A percentile compares a stretch with the other conserved stretches of the same genome.
These are phyloP conservation scores for Psilocybe mexicana DNA, from an alignment of 1,284 basidiomycete species.

Conservation along the genomic window DNA sequence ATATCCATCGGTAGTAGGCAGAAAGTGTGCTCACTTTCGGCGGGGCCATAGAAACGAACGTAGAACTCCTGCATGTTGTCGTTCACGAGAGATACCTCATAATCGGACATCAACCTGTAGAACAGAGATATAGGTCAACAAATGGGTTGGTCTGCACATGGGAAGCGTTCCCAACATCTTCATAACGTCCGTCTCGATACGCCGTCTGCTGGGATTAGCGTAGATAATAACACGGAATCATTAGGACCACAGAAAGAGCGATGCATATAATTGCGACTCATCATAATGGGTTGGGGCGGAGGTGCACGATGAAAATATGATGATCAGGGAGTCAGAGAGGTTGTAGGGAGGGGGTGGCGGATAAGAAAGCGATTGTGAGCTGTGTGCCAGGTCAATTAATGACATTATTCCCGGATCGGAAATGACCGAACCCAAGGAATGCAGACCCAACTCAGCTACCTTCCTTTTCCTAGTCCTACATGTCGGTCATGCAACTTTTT, in stretches of 20 bases:
- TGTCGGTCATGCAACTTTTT: neutral
- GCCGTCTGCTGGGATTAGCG: conserved; percentile 70
- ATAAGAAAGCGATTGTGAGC: conserved; percentile 12
- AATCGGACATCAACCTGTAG: conserved; percentile 93
- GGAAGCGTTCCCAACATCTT: conserved; percentile 70
- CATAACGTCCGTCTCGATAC: conserved; percentile 99
- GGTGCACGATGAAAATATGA: neutral
- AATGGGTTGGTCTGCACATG: conserved; percentile 2
- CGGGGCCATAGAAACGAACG: conserved; percentile 92
- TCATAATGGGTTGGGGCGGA: conserved; percentile 18
- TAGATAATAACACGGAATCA: conserved; percentile 27
- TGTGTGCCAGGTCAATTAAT: conserved; percentile 10
- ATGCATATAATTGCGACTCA: neutral
- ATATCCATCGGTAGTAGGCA: neutral
- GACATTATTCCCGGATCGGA: conserved; percentile 14
- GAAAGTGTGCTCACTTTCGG: conserved; percentile 75
- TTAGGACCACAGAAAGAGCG: neutral
- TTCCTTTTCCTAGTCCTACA: neutral
- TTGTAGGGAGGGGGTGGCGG: neutral
- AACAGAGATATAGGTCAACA: conserved; percentile 4
- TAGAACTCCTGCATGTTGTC: conserved; percentile 99
- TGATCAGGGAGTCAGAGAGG: neutral
- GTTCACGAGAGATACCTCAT: conserved; percentile 95
- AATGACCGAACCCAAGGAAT: conserved; percentile 18
- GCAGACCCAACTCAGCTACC: neutral